Percentiles rank a stretch among this genome's conserved stretches.
phyloP scores from a whole-genome alignment of 371 early-diverging fungal genomes.

The Phascolomyces articulosus region DNA sequence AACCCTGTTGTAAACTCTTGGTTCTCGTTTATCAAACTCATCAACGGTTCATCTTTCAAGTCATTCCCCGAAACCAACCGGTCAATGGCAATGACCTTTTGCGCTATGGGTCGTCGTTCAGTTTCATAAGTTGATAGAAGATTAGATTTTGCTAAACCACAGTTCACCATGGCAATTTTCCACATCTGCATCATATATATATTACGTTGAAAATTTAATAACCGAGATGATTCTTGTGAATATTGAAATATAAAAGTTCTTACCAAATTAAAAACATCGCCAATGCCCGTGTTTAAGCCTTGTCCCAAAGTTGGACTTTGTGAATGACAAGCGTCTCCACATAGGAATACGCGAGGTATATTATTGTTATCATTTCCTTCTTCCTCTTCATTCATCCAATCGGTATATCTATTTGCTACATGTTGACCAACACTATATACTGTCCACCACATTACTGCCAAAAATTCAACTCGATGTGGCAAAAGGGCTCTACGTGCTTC shows the following conservation, averaged over 20 bases:
- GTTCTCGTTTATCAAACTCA: slow-evolving; percentile 24
- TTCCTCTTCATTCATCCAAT: no score
- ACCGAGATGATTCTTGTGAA: no score
- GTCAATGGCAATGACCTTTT: slow-evolving; percentile 35
- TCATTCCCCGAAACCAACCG: slow-evolving; percentile 12
- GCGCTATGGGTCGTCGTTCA: slow-evolving; percentile 40
- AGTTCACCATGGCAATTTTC: slow-evolving; percentile 43
- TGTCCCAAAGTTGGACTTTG: slow-evolving; percentile 51
- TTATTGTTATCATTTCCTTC: neutral
- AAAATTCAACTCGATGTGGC: slow-evolving; percentile 42
- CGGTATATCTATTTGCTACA: slow-evolving; percentile 21
- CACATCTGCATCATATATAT: slow-evolving; percentile 35
- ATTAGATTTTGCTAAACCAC: slow-evolving; percentile 20
- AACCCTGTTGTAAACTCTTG: slow-evolving; percentile 40
- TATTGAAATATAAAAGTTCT: no score
- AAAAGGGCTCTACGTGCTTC: slow-evolving; percentile 46
- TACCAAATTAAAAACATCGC: slow-evolving; percentile 46
- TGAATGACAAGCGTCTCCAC: slow-evolving; percentile 48
- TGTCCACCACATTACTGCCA: slow-evolving; percentile 44
- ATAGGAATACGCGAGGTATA: slow-evolving; percentile 30
- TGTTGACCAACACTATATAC: slow-evolving; percentile 44
- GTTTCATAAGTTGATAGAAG: slow-evolving; percentile 27
- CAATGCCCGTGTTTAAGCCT: slow-evolving; percentile 48
- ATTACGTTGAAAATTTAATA: no score
- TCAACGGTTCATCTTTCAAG: neutral